Evolutionary conservation across 2,329 filamentous ascomycete genomes (phyloP).

Genomic region (Aaosphaeria pasadenensis): DNA sequence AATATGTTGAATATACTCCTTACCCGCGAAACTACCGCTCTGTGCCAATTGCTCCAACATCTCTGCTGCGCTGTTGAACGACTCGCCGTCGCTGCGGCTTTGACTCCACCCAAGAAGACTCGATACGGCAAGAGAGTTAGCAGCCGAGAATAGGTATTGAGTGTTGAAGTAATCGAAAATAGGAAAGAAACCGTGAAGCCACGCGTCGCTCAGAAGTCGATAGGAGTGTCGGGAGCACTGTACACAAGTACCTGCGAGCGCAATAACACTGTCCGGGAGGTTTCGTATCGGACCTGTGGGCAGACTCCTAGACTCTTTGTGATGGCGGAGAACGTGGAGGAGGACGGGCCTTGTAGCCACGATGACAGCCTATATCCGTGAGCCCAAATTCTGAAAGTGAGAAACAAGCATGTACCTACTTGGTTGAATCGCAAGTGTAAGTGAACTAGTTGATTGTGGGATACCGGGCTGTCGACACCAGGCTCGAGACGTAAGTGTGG

Average conservation of each 20-base stretch:
- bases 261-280: conserved; percentile 29
- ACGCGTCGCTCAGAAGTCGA: conserved; percentile 42
- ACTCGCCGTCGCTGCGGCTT: conserved; percentile 2
- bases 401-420: not conserved
- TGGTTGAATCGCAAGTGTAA: not conserved
- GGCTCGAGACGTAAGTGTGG: conserved; percentile 29
- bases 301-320: conserved; percentile 4
- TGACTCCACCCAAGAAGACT: conserved; percentile 31
- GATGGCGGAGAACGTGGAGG: conserved; percentile 27
- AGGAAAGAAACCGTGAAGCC: conserved; percentile 47
- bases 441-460: not conserved
- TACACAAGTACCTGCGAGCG: conserved; percentile 45
- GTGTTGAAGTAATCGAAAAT: conserved; percentile 49
- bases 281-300: not conserved
- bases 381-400: not conserved
- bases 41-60: not conserved
- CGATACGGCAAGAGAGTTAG: conserved; percentile 45
- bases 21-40: not conserved
- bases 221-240: conserved; percentile 46
- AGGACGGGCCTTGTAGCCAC: conserved; percentile 31
- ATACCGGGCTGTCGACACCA: conserved; percentile 11
- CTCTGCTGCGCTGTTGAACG: not conserved
- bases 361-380: conserved; percentile 18
- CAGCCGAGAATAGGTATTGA: conserved; percentile 48
- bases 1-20: not conserved